phyloP scores from a whole-genome alignment of 495 filamentous ascomycete species.

The Rhypophila decipiens region DNA sequence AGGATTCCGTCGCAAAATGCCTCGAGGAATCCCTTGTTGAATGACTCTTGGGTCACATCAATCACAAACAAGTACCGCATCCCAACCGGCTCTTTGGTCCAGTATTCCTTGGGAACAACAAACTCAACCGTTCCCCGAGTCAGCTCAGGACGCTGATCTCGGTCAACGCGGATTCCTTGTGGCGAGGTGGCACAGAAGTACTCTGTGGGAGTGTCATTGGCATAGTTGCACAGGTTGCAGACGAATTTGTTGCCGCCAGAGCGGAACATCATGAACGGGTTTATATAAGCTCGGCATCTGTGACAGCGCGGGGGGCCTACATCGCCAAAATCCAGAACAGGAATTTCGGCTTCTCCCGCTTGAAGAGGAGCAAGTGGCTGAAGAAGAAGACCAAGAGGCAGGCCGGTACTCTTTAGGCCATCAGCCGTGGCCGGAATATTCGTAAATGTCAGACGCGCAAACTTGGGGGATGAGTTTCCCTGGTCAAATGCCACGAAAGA shows the following conservation, averaged over 20 bases:
- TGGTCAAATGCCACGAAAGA: conserved; percentile 92
- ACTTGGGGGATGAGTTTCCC: conserved; percentile 94
- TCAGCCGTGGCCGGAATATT: conserved; percentile 82
- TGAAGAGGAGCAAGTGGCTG: conserved; percentile 84
- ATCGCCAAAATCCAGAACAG: conserved; percentile 93
- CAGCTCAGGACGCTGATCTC: conserved; percentile 83
- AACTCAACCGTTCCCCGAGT: conserved; percentile 92
- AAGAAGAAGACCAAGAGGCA: conserved; percentile 82
- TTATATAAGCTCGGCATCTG: conserved; percentile 93
- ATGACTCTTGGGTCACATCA: conserved; percentile 84
- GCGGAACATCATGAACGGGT: conserved; percentile 96
- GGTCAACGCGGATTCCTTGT: conserved; percentile 78
- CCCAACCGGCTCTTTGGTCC: conserved; percentile 88
- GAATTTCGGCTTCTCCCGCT: conserved; percentile 79
- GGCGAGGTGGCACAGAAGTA: conserved; percentile 92
- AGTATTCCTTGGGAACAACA: conserved; percentile 95
- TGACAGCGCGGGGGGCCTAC: conserved; percentile 85
- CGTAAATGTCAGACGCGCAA: conserved; percentile 83
- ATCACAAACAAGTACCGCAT: conserved; percentile 86
- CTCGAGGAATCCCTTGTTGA: conserved; percentile 83
- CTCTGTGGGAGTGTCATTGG: conserved; percentile 86
- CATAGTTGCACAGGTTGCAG: conserved; percentile 97
- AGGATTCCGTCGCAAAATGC: conserved; percentile 87
- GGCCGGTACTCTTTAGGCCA: conserved; percentile 65
- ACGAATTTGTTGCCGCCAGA: conserved; percentile 93